These are phyloP conservation scores for Terfezia claveryi DNA, from an alignment of 495 filamentous ascomycete species.

Conservation along the genomic window DNA sequence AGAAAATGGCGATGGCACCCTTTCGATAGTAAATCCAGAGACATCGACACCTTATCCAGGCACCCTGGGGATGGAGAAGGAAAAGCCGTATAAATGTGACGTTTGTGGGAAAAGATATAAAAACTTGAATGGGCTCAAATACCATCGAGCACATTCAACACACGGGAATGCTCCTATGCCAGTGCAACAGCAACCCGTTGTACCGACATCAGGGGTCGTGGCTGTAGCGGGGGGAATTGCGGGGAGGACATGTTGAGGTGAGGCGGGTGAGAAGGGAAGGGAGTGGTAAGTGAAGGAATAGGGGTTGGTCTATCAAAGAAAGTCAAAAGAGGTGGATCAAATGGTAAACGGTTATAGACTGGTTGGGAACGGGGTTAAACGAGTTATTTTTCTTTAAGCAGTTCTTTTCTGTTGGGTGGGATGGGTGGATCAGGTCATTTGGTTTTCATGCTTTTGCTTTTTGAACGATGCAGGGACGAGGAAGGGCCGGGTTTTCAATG, in stretches of 20 bases:
- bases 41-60: conserved; percentile 86
- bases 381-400: too few relatives aligned
- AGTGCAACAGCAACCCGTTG: neutral
- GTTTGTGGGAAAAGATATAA: conserved; percentile 97
- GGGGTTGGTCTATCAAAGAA: too few relatives aligned
- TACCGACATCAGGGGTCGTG: conserved; percentile 12
- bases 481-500: too few relatives aligned
- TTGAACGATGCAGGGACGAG: too few relatives aligned
- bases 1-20: conserved; percentile 87
- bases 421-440: too few relatives aligned
- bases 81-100: conserved; percentile 95
- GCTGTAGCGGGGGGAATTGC: conserved; percentile 17
- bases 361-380: too few relatives aligned
- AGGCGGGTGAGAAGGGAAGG: too few relatives aligned
- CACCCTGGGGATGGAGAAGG: conserved; percentile 96
- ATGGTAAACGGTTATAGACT: too few relatives aligned
- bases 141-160: conserved; percentile 23
- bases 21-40: conserved; percentile 93
- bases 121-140: conserved; percentile 92
- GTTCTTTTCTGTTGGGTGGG: too few relatives aligned
- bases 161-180: conserved; percentile 2
- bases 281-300: too few relatives aligned
- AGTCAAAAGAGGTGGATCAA: too few relatives aligned
- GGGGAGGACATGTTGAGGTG: conserved; percentile 5
- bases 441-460: too few relatives aligned